Percentiles rank a stretch among this genome's conserved stretches.
Conservation (phyloP, 768 basidiomycete genomes). For the Leccinum variicolor region DNA sequence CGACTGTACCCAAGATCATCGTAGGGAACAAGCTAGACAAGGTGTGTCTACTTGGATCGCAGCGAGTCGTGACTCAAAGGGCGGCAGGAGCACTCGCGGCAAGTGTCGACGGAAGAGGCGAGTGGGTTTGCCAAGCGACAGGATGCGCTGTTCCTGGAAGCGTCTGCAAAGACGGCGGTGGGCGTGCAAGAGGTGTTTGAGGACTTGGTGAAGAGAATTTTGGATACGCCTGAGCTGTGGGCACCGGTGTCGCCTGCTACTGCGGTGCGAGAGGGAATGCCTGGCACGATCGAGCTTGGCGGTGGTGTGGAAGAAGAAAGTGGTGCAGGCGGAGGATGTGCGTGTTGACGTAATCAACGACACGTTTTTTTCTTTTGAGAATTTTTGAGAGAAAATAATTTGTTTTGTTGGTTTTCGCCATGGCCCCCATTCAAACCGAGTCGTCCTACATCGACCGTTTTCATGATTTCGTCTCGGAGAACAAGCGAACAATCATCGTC, state of each 20-base stretch:
- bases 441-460: conserved; percentile 56
- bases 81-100: conserved; percentile 80
- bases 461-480: conserved; percentile 66
- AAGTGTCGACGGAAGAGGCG: conserved; percentile 79
- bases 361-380: conserved; percentile 9
- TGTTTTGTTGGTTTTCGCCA: background rate
- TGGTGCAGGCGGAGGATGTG: conserved; percentile 26
- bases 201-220: conserved; percentile 76
- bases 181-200: conserved; percentile 76
- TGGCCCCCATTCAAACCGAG: conserved; percentile 18
- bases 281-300: conserved; percentile 39
- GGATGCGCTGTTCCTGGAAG: conserved; percentile 85
- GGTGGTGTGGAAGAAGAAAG: conserved; percentile 6
- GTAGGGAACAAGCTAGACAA: conserved; percentile 97
- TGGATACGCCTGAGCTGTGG: conserved; percentile 85
- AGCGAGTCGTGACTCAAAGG: background rate
- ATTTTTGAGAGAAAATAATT: background rate
- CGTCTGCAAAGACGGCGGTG: conserved; percentile 87
- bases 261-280: conserved; percentile 32
- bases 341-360: conserved; percentile 32
- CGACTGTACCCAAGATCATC: conserved; percentile 87
- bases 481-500: conserved; percentile 73
- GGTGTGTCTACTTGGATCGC: conserved; percentile 35
- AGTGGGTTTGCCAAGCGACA: conserved; percentile 77
- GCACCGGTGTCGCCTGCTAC: conserved; percentile 33